phyloP scores from a whole-genome alignment of 1,284 basidiomycete genomes.

The Cryptococcus sp. region DNA sequence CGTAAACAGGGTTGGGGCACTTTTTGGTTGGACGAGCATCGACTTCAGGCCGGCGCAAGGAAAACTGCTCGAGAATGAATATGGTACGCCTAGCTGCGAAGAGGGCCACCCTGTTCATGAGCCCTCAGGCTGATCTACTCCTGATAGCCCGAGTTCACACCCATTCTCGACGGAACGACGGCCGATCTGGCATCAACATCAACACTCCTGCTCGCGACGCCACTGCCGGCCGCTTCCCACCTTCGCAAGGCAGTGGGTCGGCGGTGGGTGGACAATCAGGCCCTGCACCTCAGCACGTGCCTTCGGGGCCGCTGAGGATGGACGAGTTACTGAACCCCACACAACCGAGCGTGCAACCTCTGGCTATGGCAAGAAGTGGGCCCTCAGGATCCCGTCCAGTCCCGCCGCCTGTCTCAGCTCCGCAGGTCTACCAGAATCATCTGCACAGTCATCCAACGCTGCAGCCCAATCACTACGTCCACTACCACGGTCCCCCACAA shows the following conservation, averaged over 20 bases:
- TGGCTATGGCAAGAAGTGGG: not conserved
- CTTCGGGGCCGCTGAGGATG: constrained; percentile 13
- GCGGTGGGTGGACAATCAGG: not conserved
- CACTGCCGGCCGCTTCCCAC: not conserved
- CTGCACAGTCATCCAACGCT: too few species aligned
- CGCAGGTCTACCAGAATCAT: not conserved
- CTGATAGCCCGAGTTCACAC: constrained; percentile 9
- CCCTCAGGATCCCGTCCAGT: not conserved
- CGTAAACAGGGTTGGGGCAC: constrained; percentile 1
- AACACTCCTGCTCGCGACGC: not conserved
- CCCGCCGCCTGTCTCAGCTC: not conserved
- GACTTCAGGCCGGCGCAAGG: constrained; percentile 22
- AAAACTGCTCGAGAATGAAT: constrained; percentile 31
- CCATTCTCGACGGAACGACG: not conserved
- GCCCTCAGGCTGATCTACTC: not conserved
- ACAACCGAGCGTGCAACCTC: not conserved
- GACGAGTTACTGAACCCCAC: constrained; percentile 22
- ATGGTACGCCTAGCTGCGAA: constrained; percentile 22
- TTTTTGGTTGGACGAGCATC: constrained; percentile 23
- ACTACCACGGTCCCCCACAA: too few species aligned
- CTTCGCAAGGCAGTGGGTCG: not conserved
- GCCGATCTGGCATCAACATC: not conserved
- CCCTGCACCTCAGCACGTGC: not conserved
- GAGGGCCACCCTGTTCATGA: not conserved
- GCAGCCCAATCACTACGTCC: too few species aligned